These are phyloP conservation scores for Stemphylium lycopersici DNA, from an alignment of 2,329 filamentous ascomycete species.

Conservation along the genomic window DNA sequence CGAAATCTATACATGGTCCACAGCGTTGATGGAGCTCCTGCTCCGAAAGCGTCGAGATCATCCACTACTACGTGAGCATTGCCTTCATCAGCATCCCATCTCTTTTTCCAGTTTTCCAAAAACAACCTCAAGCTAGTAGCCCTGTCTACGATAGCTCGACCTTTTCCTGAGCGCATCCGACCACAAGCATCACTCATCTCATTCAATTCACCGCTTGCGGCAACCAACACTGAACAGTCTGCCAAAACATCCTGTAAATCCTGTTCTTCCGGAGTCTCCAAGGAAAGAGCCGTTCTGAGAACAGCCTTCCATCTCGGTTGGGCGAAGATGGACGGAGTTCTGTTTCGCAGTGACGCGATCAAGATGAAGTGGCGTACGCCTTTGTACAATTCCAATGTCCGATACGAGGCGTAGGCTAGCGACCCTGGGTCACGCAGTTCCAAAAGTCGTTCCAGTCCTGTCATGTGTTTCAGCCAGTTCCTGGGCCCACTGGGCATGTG, in stretches of 20 bases:
- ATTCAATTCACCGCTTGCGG: conserved; percentile 18
- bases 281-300: conserved; percentile 19
- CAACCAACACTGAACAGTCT: conserved; percentile 35
- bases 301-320: conserved; percentile 32
- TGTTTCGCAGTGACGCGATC: conserved; percentile 25
- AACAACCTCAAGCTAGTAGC: not conserved
- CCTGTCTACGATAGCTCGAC: not conserved
- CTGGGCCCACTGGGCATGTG: conserved; percentile 32
- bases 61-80: conserved; percentile 6
- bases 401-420: conserved; percentile 10
- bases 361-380: conserved; percentile 32
- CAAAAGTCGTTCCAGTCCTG: conserved; percentile 34
- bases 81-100: conserved; percentile 12
- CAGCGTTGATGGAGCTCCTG: not conserved
- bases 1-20: conserved; percentile 11
- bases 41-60: not conserved
- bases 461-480: conserved; percentile 37
- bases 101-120: conserved; percentile 14
- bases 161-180: not conserved
- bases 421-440: conserved; percentile 27
- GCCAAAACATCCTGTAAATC: conserved; percentile 37
- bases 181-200: not conserved
- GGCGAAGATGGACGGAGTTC: conserved; percentile 34
- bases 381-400: conserved; percentile 29
- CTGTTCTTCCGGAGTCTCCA: conserved; percentile 26